Evolutionary conservation across 202 grass and related monocot genomes (phyloP).

Genomic region (Schoenoplectus triqueter): DNA sequence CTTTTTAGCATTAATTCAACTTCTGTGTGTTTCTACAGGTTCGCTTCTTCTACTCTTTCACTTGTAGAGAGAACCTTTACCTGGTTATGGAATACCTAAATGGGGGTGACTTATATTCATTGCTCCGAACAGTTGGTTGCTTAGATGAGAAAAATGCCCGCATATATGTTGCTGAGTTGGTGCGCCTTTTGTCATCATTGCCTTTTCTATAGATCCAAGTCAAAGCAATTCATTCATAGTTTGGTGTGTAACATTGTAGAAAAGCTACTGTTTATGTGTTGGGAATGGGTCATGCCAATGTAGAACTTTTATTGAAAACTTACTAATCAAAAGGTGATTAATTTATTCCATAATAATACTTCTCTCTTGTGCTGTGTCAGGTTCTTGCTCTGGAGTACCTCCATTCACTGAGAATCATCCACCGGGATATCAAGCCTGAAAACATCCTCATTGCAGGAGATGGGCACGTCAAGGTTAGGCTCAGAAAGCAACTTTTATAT

Average conservation of each 20-base stretch:
- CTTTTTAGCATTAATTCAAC: neutral
- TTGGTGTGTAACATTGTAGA: neutral
- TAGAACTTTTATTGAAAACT: neutral
- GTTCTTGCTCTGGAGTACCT: constrained; percentile 58
- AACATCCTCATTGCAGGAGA: constrained; percentile 49
- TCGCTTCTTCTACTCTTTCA: constrained; percentile 54
- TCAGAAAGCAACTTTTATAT: neutral
- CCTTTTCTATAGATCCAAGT: neutral
- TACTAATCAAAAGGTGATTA: neutral
- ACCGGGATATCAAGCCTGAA: constrained; percentile 54
- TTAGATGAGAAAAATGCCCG: constrained; percentile 50
- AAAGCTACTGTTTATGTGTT: neutral
- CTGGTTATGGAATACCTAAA: constrained; percentile 54
- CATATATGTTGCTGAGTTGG: constrained; percentile 50
- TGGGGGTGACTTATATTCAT: constrained; percentile 55
- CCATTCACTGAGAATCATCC: constrained; percentile 48
- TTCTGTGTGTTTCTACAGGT: constrained; percentile 36
- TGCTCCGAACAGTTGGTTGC: constrained; percentile 50
- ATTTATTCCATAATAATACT: neutral
- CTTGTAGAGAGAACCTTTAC: constrained; percentile 50
- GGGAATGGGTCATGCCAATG: neutral
- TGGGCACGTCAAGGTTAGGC: constrained; percentile 50
- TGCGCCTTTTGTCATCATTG: constrained; percentile 3
- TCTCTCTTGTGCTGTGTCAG: constrained; percentile 19
- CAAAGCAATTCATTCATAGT: neutral